Conservation (phyloP, 148 eudicot genomes). For the Talinum fruticosum region DNA sequence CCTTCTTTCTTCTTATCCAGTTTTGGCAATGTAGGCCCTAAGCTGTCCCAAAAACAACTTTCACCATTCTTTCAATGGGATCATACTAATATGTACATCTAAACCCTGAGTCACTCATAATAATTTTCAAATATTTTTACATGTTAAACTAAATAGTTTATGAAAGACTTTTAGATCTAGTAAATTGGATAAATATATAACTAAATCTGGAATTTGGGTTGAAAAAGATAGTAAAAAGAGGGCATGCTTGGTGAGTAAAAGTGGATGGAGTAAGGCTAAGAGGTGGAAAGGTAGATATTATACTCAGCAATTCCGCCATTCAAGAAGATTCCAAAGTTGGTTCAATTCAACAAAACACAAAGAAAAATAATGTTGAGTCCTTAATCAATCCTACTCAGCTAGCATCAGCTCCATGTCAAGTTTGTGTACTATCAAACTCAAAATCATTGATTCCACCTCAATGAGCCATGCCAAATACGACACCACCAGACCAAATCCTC, state of each 20-base stretch:
- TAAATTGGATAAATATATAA: too few species aligned
- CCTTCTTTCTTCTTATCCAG: background rate
- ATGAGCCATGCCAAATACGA: background rate
- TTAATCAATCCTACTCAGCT: background rate
- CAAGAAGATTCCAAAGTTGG: background rate
- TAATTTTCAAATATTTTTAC: too few species aligned
- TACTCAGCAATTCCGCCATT: background rate
- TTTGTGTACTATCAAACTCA: background rate
- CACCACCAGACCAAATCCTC: too few species aligned
- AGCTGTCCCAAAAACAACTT: background rate
- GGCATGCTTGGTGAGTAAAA: background rate
- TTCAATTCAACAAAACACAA: background rate
- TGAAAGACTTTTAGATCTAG: too few species aligned
- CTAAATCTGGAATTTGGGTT: too few species aligned
- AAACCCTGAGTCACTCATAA: too few species aligned
- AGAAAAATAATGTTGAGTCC: background rate
- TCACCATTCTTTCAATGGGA: background rate
- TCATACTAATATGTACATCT: too few species aligned
- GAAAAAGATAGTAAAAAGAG: too few species aligned
- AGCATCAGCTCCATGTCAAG: constrained; percentile 1
- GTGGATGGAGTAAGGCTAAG: background rate
- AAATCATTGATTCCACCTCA: background rate
- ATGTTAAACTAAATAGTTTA: too few species aligned
- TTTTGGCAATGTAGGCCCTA: background rate
- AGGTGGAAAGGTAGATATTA: constrained; percentile 1